Evolutionary conservation across 495 filamentous ascomycete species (phyloP).

Genomic region (Xylaria sp.): DNA sequence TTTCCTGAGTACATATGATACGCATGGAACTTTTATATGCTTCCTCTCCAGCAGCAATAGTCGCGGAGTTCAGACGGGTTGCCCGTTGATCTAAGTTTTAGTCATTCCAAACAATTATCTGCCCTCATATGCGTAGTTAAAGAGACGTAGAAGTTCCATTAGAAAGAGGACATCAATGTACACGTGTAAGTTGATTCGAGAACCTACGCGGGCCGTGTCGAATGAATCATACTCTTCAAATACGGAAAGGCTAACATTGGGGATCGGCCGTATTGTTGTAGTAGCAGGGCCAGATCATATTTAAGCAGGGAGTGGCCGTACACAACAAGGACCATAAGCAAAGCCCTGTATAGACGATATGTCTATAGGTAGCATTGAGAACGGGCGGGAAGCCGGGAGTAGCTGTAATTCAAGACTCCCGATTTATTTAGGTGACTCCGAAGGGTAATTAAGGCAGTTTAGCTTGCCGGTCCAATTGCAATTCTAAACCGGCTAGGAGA

Average conservation of each 20-base stretch:
- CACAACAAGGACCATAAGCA: background rate
- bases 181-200: background rate
- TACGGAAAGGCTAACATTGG: no score
- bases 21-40: background rate
- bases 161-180: background rate
- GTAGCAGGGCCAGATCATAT: background rate
- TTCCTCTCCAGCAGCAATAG: background rate
- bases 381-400: background rate
- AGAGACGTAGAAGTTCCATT: background rate
- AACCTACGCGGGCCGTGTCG: background rate
- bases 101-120: background rate
- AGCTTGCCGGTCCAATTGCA: constrained; percentile 34
- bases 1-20: background rate
- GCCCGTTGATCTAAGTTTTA: background rate
- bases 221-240: background rate
- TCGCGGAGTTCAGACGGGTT: background rate
- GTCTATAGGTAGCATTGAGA: background rate
- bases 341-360: background rate
- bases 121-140: background rate
- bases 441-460: background rate
- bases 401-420: background rate
- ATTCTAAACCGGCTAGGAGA: constrained; percentile 37
- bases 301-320: background rate
- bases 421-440: background rate
- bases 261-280: background rate